phyloP scores from a whole-genome alignment of 2,329 filamentous ascomycete genomes.

The Dactylellina cionopaga region DNA sequence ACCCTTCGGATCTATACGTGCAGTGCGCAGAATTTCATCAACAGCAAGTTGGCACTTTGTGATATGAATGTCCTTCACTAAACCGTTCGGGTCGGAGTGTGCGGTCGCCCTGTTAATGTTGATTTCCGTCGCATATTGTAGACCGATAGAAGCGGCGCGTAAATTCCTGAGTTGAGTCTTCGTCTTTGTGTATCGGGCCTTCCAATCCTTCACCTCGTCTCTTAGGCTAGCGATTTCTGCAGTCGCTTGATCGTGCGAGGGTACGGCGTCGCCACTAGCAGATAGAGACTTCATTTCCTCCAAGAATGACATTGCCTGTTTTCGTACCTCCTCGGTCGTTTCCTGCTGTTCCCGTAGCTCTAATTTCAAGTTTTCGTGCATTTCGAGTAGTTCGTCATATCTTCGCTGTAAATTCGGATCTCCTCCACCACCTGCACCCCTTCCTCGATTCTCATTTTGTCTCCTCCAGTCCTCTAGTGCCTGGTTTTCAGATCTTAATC shows the following conservation, averaged over 20 bases:
- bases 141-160: constrained; percentile 80
- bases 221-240: constrained; percentile 80
- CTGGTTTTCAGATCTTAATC: constrained; percentile 74
- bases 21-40: constrained; percentile 84
- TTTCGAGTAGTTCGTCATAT: constrained; percentile 66
- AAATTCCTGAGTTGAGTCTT: constrained; percentile 87
- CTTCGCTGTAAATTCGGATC: constrained; percentile 72
- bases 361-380: constrained; percentile 74
- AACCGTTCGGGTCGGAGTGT: constrained; percentile 76
- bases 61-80: constrained; percentile 90
- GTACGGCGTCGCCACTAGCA: constrained; percentile 79
- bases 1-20: constrained; percentile 76
- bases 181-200: constrained; percentile 83
- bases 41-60: constrained; percentile 95
- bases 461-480: constrained; percentile 65
- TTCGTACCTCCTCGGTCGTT: constrained; percentile 84
- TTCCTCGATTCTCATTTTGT: constrained; percentile 48
- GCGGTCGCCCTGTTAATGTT: constrained; percentile 74
- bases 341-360: constrained; percentile 76
- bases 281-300: constrained; percentile 89
- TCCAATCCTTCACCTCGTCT: constrained; percentile 87
- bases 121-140: constrained; percentile 61
- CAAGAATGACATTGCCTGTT: constrained; percentile 83
- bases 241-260: constrained; percentile 82
- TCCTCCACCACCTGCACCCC: constrained; percentile 55